Evolutionary conservation across 108 stramenopile genomes (phyloP).

Genomic region (Aureococcus anophagefferens): DNA sequence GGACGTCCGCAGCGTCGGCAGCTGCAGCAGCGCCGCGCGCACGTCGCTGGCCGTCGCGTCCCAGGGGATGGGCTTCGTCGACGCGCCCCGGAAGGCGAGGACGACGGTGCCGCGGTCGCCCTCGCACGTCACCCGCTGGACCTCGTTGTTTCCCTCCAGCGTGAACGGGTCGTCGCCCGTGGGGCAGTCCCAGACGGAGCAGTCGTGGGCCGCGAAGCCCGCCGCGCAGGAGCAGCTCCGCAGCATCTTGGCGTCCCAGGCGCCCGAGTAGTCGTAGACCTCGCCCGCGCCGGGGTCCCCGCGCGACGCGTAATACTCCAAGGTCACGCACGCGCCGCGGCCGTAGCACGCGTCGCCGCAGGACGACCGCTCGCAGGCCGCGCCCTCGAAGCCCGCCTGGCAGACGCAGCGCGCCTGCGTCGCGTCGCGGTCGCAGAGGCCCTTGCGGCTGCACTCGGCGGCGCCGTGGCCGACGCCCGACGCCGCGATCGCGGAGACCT

Average conservation of each 20-base stretch:
- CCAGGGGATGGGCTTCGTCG: conserved; percentile 45
- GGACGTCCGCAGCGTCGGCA: conserved; percentile 27
- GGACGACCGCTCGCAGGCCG: conserved; percentile 48
- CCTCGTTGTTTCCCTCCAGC: conserved; percentile 25
- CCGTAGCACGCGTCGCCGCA: conserved; percentile 48
- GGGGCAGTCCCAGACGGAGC: conserved; percentile 49
- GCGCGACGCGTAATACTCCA: conserved; percentile 43
- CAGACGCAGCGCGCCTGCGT: conserved; percentile 50
- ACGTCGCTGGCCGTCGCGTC: conserved; percentile 47
- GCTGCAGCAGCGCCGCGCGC: conserved; percentile 38
- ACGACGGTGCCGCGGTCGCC: background rate
- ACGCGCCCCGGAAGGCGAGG: conserved; percentile 29
- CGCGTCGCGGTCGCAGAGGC: conserved; percentile 39
- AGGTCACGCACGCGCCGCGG: conserved; percentile 48
- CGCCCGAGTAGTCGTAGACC: conserved; percentile 33
- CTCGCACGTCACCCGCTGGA: conserved; percentile 42
- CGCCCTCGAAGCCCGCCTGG: conserved; percentile 40
- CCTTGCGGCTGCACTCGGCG: conserved; percentile 57
- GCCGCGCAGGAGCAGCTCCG: conserved; percentile 60
- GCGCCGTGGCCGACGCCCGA: conserved; percentile 37
- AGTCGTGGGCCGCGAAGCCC: conserved; percentile 58
- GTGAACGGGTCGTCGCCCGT: conserved; percentile 61
- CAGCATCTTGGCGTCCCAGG: conserved; percentile 61
- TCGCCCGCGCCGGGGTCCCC: conserved; percentile 42
- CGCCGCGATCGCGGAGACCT: conserved; percentile 5